Evolutionary conservation across 2,329 filamentous ascomycete species (phyloP).

Genomic region (Pseudogymnoascus sp.): DNA sequence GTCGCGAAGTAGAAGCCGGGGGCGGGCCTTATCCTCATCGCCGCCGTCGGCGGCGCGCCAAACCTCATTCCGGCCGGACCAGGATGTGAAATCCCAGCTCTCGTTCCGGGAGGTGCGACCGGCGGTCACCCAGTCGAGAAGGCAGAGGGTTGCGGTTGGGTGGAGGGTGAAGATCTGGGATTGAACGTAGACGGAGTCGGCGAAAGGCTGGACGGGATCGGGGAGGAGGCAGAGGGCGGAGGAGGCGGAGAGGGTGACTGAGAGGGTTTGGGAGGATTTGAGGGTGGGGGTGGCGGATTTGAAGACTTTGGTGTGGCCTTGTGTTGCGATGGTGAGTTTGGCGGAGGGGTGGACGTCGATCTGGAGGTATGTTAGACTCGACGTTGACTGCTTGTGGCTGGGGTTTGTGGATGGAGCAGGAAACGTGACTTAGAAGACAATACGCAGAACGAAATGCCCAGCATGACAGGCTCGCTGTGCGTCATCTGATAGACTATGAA

Average conservation of each 20-base stretch:
- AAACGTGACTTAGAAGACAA: not conserved
- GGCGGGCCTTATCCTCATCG: conserved; percentile 33
- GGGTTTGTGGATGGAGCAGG: not conserved
- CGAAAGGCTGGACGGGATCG: conserved; percentile 90
- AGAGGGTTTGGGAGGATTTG: conserved; percentile 51
- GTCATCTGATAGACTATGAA: not conserved
- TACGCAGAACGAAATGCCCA: not conserved
- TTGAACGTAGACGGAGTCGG: conserved; percentile 76
- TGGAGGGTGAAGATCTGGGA: conserved; percentile 66
- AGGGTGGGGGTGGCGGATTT: conserved; percentile 57
- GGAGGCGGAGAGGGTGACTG: conserved; percentile 42
- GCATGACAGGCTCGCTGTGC: too few relatives aligned
- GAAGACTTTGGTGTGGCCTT: conserved; percentile 93
- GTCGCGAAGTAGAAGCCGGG: conserved; percentile 73
- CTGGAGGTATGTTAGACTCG: conserved; percentile 16
- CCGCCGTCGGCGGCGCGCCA: conserved; percentile 39
- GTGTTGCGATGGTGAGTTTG: conserved; percentile 59
- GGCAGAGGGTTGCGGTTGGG: conserved; percentile 58
- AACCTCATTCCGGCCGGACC: conserved; percentile 84
- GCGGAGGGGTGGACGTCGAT: conserved; percentile 59
- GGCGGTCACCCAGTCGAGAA: conserved; percentile 91
- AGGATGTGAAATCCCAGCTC: conserved; percentile 74
- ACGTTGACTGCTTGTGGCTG: not conserved
- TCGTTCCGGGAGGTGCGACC: conserved; percentile 80
- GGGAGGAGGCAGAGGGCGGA: conserved; percentile 64